Conservation (phyloP, 768 basidiomycete genomes). For the Phaeolepiota aurea region DNA sequence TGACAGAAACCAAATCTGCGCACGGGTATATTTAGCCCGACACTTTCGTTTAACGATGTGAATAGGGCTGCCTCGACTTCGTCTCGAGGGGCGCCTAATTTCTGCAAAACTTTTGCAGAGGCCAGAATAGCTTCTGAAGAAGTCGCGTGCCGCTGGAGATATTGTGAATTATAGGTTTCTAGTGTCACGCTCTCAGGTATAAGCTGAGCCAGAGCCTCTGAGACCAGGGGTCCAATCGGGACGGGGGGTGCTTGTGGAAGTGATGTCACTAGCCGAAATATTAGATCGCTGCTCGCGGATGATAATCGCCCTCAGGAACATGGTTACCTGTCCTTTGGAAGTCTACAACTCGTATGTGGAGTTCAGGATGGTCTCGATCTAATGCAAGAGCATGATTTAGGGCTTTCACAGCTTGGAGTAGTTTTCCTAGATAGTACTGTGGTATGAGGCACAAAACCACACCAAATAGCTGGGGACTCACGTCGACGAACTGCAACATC, state of each 20-base stretch:
- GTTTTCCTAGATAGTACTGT: conserved; percentile 51
- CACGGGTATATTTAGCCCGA: conserved; percentile 35
- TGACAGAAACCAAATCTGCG: not conserved
- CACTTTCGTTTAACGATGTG: conserved; percentile 31
- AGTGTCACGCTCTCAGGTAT: conserved; percentile 49
- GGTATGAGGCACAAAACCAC: conserved; percentile 3
- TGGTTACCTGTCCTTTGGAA: conserved; percentile 49
- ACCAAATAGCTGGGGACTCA: conserved; percentile 34
- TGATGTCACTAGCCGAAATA: conserved; percentile 37
- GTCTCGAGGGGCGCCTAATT: conserved; percentile 36
- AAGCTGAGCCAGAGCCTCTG: conserved; percentile 36
- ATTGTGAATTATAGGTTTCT: conserved; percentile 69
- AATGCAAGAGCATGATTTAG: conserved; percentile 49
- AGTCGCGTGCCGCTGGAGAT: conserved; percentile 53
- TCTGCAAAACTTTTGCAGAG: conserved; percentile 45
- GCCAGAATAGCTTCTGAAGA: conserved; percentile 51
- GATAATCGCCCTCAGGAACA: too few relatives aligned
- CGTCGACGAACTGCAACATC: conserved; percentile 80
- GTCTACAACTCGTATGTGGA: conserved; percentile 67
- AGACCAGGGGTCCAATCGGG: conserved; percentile 42
- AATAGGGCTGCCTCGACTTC: conserved; percentile 60
- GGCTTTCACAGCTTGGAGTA: conserved; percentile 68
- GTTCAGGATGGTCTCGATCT: conserved; percentile 48
- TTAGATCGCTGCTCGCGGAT: not conserved
- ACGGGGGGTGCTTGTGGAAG: conserved; percentile 33